These are phyloP conservation scores for Penicillium herquei DNA, from an alignment of 495 filamentous ascomycete species.

Conservation along the genomic window DNA sequence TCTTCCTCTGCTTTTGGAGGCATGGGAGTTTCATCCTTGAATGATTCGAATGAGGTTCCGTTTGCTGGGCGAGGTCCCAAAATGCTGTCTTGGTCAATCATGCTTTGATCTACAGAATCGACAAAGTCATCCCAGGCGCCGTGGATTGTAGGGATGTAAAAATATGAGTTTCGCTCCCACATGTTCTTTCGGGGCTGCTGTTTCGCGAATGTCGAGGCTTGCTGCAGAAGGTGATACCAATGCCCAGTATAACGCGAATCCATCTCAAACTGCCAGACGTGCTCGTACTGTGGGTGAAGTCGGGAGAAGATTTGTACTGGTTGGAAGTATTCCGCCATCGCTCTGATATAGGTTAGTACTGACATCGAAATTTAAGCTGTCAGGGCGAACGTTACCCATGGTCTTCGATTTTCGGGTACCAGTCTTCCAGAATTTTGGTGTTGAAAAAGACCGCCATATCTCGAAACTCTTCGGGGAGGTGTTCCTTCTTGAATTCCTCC, in stretches of 20 bases:
- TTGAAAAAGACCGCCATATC: conserved; percentile 54
- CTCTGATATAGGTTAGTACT: background rate
- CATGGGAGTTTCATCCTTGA: conserved; percentile 25
- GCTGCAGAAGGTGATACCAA: conserved; percentile 57
- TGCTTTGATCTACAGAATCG: conserved; percentile 4
- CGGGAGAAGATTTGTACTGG: conserved; percentile 43
- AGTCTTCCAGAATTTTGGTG: background rate
- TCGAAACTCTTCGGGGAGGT: conserved; percentile 60
- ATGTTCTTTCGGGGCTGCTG: conserved; percentile 61
- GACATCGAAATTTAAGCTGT: background rate
- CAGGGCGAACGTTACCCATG: background rate
- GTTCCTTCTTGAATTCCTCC: conserved; percentile 2
- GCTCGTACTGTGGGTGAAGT: conserved; percentile 63
- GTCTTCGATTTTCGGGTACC: background rate
- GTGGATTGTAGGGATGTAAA: conserved; percentile 62
- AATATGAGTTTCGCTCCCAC: conserved; percentile 70
- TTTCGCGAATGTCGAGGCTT: conserved; percentile 54
- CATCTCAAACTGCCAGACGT: conserved; percentile 71
- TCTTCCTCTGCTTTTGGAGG: conserved; percentile 43
- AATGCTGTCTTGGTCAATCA: conserved; percentile 26
- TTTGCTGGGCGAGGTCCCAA: conserved; percentile 58
- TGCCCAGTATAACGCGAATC: conserved; percentile 67
- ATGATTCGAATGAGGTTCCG: conserved; percentile 15
- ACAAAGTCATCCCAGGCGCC: conserved; percentile 31
- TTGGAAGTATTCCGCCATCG: conserved; percentile 20